A percentile compares a stretch with the other conserved stretches of the same genome.
These are phyloP conservation scores for Wickerhamiella bombiphila DNA, from an alignment of 805 yeast genomes.

Conservation along the genomic window DNA sequence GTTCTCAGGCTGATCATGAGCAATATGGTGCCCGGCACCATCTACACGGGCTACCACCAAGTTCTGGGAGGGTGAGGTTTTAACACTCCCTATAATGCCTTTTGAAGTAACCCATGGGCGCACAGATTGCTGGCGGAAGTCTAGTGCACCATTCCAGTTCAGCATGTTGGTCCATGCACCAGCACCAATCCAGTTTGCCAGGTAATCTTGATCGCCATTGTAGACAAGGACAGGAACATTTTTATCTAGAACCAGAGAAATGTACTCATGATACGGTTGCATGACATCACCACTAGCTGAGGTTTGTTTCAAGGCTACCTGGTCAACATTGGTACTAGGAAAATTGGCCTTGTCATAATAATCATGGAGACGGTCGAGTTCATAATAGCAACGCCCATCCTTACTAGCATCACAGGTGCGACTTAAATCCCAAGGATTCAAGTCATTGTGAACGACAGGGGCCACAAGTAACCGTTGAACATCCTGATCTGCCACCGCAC, in stretches of 20 bases:
- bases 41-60: neutral
- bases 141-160: conserved; percentile 33
- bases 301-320: conserved; percentile 49
- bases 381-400: conserved; percentile 46
- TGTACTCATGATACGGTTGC: conserved; percentile 66
- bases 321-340: conserved; percentile 77
- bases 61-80: neutral
- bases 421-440: conserved; percentile 82
- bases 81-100: neutral
- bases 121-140: neutral
- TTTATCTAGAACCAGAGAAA: conserved; percentile 54
- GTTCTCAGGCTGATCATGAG: conserved; percentile 1
- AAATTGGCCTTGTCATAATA: conserved; percentile 69
- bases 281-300: conserved; percentile 77
- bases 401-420: conserved; percentile 48
- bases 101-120: neutral
- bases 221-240: conserved; percentile 70
- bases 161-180: conserved; percentile 58
- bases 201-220: conserved; percentile 92
- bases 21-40: conserved; percentile 1
- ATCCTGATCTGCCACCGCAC: conserved; percentile 29
- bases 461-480: conserved; percentile 49
- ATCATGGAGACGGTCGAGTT: conserved; percentile 54
- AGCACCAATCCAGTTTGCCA: conserved; percentile 92
- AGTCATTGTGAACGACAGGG: conserved; percentile 71